A percentile compares a stretch with the other conserved stretches of the same genome.
phyloP scores from a whole-genome alignment of 345 rosid genomes.

The Pistacia atlantica region DNA sequence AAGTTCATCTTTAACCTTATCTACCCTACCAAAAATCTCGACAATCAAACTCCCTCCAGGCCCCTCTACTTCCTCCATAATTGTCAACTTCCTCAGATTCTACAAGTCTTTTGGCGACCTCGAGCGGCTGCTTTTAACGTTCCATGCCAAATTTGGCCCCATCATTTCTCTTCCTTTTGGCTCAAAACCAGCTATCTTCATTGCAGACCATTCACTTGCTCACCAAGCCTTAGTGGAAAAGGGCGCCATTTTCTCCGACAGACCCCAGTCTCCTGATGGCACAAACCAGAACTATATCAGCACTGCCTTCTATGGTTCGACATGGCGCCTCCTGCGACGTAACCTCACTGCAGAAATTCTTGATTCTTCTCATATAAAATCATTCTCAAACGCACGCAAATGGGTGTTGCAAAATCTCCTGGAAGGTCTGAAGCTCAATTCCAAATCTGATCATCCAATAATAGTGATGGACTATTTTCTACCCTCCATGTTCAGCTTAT shows the following conservation, averaged over 20 bases:
- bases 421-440: background rate
- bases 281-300: constrained; percentile 1
- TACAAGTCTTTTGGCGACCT: background rate
- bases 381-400: background rate
- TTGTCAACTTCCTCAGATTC: background rate
- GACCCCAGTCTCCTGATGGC: background rate
- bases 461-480: constrained; percentile 6
- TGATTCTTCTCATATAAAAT: background rate
- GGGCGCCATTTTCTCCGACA: constrained; percentile 1
- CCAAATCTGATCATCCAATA: background rate
- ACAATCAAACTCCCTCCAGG: background rate
- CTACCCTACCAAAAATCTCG: background rate
- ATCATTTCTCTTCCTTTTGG: background rate
- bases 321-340: background rate
- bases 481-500: constrained; percentile 15
- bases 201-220: background rate
- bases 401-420: background rate
- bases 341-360: constrained; percentile 10
- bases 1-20: background rate
- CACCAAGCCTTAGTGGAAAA: constrained; percentile 7
- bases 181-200: background rate
- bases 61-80: background rate
- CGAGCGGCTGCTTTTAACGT: background rate
- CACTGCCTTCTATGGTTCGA: constrained; percentile 4
- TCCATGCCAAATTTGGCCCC: constrained; percentile 3